Evolutionary conservation across 106 monocot genomes (phyloP).

Genomic region (Alisma plantagoaquatica): DNA sequence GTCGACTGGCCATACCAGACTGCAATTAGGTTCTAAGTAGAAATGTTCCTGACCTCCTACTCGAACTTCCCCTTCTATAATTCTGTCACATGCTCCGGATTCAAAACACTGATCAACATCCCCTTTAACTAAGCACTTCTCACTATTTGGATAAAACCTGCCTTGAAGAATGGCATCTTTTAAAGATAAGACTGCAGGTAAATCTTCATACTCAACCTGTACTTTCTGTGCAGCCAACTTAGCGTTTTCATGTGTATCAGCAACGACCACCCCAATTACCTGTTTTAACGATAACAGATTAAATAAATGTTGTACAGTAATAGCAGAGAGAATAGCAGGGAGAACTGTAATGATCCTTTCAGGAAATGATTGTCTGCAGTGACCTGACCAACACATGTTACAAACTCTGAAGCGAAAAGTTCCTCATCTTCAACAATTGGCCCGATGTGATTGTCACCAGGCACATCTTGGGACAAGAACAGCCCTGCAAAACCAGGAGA

Average conservation of each 20-base stretch:
- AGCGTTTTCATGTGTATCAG: constrained; percentile 96
- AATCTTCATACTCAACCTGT: constrained; percentile 58
- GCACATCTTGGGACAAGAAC: constrained; percentile 71
- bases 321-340: no score
- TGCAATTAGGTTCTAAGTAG: constrained; percentile 87
- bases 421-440: constrained; percentile 74
- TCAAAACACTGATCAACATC: constrained; percentile 66
- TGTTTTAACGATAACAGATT: constrained; percentile 25
- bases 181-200: constrained; percentile 75
- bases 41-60: constrained; percentile 99
- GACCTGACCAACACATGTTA: constrained; percentile 99
- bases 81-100: constrained; percentile 64
- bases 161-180: constrained; percentile 51
- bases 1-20: constrained; percentile 90
- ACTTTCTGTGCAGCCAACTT: constrained; percentile 77
- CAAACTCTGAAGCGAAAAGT: constrained; percentile 79
- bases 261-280: constrained; percentile 90
- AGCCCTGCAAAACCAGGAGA: constrained; percentile 81
- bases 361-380: no score
- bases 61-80: constrained; percentile 86
- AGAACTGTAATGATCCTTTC: no score
- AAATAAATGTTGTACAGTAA: no score
- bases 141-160: constrained; percentile 67
- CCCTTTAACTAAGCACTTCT: constrained; percentile 52
- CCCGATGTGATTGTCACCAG: constrained; percentile 75